Base-by-base conservation (phyloP, 192 early-diverging fungal genomes). In the Podila horticola region DNA sequence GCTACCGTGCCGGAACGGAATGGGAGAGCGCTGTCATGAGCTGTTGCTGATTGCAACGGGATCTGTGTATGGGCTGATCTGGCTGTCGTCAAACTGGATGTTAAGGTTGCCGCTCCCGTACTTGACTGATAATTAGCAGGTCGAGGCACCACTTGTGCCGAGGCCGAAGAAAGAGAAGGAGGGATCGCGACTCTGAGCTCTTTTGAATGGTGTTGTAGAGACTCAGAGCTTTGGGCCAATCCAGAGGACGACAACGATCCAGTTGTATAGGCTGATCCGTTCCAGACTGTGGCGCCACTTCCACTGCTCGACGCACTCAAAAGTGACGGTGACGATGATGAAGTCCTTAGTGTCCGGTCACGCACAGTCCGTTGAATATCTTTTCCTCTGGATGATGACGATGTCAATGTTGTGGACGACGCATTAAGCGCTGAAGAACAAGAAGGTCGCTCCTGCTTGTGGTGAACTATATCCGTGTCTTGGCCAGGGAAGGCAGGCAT, bases 401-500 rank as follows among this genome's bases (percentile, higher is more conserved):
- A 38, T 51, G 41, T 22, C 41, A 8, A 45, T 41, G 62, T 6
- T 55, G 28, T 17, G 31, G 67, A 52, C 10, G 51, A 13, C 13
- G 31, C 3, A 3, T 36, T 48, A 4, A 22, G 28, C 30, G n/a
- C 11, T 20, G 52, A 49, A 4, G 70, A 64, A n/a, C n/a, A n/a
- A 26, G 33, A 17, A 17, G 52, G 4, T 4, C 5, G 0, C 0
- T 45, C 52, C 36, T 41, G 24, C 29, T 36, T 41, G 4, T 19
- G 48, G 12, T 6, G 31, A 26, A 58, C 5, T 8, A 38, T 36
- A 0, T 28, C 34, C 2, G 49, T 19, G 15, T 28, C 57, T 22
- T 67, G 73, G 8, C n/a, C 52, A n/a, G 38, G 28, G 24, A 52
- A 74, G 0, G 41, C 59, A 5, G 65, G 66, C 30, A 62, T 29